These are phyloP conservation scores for Hypholoma sublateritium DNA, from an alignment of 768 basidiomycete species.

Conservation along the genomic window DNA sequence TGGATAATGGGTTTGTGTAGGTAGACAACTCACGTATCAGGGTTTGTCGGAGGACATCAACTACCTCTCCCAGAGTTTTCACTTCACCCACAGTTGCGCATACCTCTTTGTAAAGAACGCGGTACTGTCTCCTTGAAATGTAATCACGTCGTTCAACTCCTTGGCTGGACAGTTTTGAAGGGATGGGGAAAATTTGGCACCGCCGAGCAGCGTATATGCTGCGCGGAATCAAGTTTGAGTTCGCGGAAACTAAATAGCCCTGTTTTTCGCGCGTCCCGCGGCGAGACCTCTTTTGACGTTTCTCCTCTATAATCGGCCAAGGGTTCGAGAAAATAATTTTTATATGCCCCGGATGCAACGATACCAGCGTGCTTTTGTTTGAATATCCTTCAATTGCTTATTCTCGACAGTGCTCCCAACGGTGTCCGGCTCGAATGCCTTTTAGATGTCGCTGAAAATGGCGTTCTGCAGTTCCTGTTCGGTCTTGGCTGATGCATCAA, in stretches of 20 bases:
- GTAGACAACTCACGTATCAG: no score
- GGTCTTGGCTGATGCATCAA: conserved; percentile 6
- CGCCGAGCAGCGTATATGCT: neutral
- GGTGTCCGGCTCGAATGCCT: neutral
- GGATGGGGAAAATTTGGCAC: neutral
- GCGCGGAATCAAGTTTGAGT: neutral
- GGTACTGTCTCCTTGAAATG: conserved; percentile 3
- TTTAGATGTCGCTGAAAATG: conserved; percentile 9
- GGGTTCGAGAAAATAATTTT: neutral
- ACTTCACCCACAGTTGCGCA: neutral
- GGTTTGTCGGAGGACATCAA: neutral
- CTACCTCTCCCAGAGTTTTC: neutral
- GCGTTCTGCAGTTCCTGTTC: conserved; percentile 15
- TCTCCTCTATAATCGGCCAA: neutral
- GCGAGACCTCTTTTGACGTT: neutral
- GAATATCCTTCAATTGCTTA: neutral
- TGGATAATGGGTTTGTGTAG: no score
- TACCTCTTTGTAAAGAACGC: conserved; percentile 5
- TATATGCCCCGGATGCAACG: neutral
- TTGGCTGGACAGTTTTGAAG: neutral
- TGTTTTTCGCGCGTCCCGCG: neutral
- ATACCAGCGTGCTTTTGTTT: neutral
- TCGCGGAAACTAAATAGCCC: neutral
- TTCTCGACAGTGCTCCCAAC: no score
- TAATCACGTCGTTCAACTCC: neutral